Base-by-base conservation (phyloP, 768 basidiomycete species). In the Lactarius sp. region DNA sequence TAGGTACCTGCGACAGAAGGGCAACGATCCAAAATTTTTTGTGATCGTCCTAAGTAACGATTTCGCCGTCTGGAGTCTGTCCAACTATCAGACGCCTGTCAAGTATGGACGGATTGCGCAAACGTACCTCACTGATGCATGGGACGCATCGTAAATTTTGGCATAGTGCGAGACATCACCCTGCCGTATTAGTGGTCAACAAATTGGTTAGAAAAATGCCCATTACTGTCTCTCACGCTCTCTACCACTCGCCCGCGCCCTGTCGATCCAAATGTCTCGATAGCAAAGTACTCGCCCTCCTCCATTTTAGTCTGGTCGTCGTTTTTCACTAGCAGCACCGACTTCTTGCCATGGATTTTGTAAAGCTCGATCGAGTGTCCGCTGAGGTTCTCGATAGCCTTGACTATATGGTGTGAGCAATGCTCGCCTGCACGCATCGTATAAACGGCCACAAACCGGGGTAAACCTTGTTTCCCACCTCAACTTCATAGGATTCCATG, bases 221-320 rank as follows among this genome's bases (percentile, higher is more conserved):
- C 36, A 49, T 14, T 71, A 78, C 69, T 5, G 8, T 8, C 27
- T 41, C 67, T 59, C 69, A 92, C 92, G 65, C 81, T 82, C 70
- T 98, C 96, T 16, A 92, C 80, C 22, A 97, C 92, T 31, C 85
- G 80, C 8, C 95, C 97, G 47, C 88, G 81, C 16, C 97, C 96
- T 0, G 96, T 98, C n/a, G 90, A 92, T 12, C 97, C 97, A 73
- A 99, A 99, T 1, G 97, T 99, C 75, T 99, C 97, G 60, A 99
- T 96, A 9, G 97, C 97, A 73, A 92, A 99, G 72, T 98, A 98
- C 71, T 98, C 97, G 46, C 95, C 97, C 75, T 99, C 97, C 72
- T 98, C 97, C 97, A 99, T 99, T 77, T 92, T 96, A 14, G 90
- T 92, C 65, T 88, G 85, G 72, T 97, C 94, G 37, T 87, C 83